Evolutionary conservation across 176 grass and related monocot species (phyloP), one percentile per base, ranked within the genome.

Genomic region (Aegilops longissima): DNA sequence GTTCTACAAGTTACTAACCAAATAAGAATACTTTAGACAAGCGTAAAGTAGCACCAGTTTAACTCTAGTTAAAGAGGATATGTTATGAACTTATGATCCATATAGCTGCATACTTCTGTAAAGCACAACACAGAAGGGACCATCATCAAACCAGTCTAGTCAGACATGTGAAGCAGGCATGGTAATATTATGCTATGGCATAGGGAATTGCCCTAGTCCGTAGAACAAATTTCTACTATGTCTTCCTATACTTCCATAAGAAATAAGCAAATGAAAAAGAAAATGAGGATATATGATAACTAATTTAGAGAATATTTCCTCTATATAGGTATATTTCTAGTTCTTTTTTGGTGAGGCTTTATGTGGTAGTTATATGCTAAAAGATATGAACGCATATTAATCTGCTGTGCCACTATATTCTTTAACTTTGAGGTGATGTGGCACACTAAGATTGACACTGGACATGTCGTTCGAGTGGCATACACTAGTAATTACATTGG

Each of bases 41-140:
- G 14, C 77, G 35, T 66, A 80, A 66, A 66, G 10, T 77, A 61
- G 5, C 25, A 51, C 12, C 65, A 3, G 24, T 25, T 36, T 30
- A 66, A 85, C 35, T 76, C 21, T 71, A 89, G 38, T 18, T 13
- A 39, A 82, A 62, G 1, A 62, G 20, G 9, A 62, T 27, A 78
- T 62, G 6, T 27, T 67, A 83, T 27, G 64, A 12, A 45, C 20
- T 27, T 76, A 88, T 14, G 73, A 23, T 61, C 20, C 63, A 34
- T 63, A 51, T 65, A 8, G 23, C 59, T 12, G 72, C 51, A 83
- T 88, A 65, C 20, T 69, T 88, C 13, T 64, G 66, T 79, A 27
- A 78, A 78, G 29, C 80, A 61, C 16, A 70, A 76, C 17, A 59
- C 33, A 87, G 3, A 45, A 79, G 29, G 71, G 17, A 16, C 42